phyloP scores from a whole-genome alignment of 2,329 filamentous ascomycete genomes.

The Xylariaceae sp. region DNA sequence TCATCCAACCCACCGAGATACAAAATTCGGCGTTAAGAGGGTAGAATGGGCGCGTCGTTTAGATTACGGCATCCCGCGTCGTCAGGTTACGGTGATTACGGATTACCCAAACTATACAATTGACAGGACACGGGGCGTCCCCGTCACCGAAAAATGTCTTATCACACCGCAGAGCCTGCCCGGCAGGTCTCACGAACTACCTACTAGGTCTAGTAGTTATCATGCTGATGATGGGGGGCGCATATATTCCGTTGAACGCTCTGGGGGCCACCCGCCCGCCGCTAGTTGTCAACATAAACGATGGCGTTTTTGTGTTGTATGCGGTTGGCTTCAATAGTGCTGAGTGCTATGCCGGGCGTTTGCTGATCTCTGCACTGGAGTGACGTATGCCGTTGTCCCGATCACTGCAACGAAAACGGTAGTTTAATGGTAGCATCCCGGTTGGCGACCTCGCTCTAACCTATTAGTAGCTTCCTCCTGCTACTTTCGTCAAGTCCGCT shows the following conservation, averaged over 20 bases:
- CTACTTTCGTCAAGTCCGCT: neutral
- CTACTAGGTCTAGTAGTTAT: too few relatives aligned
- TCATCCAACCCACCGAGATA: constrained; percentile 13
- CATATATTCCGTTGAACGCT: constrained; percentile 28
- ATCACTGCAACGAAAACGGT: too few relatives aligned
- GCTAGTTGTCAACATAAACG: constrained; percentile 25
- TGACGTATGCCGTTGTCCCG: too few relatives aligned
- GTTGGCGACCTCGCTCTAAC: constrained; percentile 28
- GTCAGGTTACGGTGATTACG: neutral
- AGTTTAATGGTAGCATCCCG: constrained; percentile 26
- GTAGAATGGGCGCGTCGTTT: constrained; percentile 13
- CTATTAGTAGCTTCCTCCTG: constrained; percentile 14
- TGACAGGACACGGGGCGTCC: constrained; percentile 26
- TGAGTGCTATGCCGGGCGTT: constrained; percentile 23
- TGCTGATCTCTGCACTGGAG: constrained; percentile 24
- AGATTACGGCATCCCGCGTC: neutral
- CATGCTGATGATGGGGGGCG: constrained; percentile 16
- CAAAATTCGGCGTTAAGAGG: constrained; percentile 7
- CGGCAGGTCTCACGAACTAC: constrained; percentile 21
- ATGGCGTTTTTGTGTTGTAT: constrained; percentile 23
- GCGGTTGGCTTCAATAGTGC: constrained; percentile 22
- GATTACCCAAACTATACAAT: neutral
- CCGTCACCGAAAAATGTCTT: constrained; percentile 25
- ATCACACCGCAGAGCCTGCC: constrained; percentile 18
- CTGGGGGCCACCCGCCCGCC: constrained; percentile 26